phyloP scores from a whole-genome alignment of 2,329 filamentous ascomycete genomes.

The Cercospora beticola region DNA sequence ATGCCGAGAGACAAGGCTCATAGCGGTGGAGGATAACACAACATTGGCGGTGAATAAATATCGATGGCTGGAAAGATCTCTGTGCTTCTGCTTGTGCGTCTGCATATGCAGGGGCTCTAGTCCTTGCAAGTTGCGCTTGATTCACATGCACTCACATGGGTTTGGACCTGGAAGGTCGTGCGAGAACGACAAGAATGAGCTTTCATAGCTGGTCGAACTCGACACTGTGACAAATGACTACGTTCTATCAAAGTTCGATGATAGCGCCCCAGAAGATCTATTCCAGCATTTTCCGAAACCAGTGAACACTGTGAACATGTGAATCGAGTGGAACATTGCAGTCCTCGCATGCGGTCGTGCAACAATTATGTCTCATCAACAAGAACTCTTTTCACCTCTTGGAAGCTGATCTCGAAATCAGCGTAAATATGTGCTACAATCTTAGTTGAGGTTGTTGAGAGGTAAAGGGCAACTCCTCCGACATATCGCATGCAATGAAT shows the following conservation, averaged over 20 bases:
- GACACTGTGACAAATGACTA: too few species aligned
- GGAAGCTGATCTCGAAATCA: too few species aligned
- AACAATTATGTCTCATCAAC: too few species aligned
- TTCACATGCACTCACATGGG: neutral
- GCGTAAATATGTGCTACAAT: too few species aligned
- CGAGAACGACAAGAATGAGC: neutral
- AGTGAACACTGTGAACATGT: neutral
- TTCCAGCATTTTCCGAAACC: too few species aligned
- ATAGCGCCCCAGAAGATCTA: too few species aligned
- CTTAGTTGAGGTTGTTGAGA: too few species aligned
- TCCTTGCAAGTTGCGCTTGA: neutral
- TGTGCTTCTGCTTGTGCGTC: neutral
- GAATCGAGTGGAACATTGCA: neutral
- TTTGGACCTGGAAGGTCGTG: neutral
- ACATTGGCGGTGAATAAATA: neutral
- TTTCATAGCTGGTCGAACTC: neutral
- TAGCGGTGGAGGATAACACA: neutral
- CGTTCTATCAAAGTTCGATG: too few species aligned
- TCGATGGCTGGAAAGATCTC: neutral
- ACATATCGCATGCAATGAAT: neutral
- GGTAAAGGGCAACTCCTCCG: slow-evolving; percentile 7
- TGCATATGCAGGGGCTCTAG: neutral
- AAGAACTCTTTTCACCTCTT: too few species aligned
- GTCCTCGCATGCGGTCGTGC: neutral
- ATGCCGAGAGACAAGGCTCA: neutral